phyloP scores from a whole-genome alignment of 2,329 filamentous ascomycete species.

The Sodiomyces alkalinus region DNA sequence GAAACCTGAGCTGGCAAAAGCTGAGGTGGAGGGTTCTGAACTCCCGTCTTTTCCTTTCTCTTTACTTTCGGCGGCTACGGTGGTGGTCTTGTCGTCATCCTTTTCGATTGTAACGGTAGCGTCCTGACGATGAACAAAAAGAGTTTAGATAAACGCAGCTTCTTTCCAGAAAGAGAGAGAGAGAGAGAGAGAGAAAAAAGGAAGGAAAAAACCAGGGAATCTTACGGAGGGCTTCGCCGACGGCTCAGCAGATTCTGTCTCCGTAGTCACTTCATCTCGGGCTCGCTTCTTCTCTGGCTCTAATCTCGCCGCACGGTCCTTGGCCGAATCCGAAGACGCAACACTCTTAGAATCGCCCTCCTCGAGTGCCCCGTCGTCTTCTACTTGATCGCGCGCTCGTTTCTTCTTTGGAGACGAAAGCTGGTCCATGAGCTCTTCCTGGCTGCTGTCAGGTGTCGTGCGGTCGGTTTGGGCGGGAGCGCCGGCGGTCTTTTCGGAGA shows the following conservation, averaged over 20 bases:
- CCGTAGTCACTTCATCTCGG: constrained; percentile 30
- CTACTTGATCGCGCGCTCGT: constrained; percentile 43
- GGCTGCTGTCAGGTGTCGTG: constrained; percentile 12
- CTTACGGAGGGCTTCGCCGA: background rate
- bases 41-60: constrained; percentile 14
- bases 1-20: constrained; percentile 55
- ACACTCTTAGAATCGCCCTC: constrained; percentile 27
- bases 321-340: constrained; percentile 27
- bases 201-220: no score
- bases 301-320: constrained; percentile 26
- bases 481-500: constrained; percentile 33
- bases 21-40: constrained; percentile 33
- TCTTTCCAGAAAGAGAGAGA: no score
- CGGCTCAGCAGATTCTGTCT: constrained; percentile 9
- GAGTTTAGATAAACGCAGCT: no score
- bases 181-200: no score
- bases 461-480: constrained; percentile 9
- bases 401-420: constrained; percentile 52
- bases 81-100: no score
- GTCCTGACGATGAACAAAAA: no score
- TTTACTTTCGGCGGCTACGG: no score
- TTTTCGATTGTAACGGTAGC: no score
- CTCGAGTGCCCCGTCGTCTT: constrained; percentile 25
- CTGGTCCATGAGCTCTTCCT: constrained; percentile 29
- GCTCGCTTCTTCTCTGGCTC: constrained; percentile 53